Conservation (phyloP, 441 rosid species). For the Biscutella auriculata region DNA sequence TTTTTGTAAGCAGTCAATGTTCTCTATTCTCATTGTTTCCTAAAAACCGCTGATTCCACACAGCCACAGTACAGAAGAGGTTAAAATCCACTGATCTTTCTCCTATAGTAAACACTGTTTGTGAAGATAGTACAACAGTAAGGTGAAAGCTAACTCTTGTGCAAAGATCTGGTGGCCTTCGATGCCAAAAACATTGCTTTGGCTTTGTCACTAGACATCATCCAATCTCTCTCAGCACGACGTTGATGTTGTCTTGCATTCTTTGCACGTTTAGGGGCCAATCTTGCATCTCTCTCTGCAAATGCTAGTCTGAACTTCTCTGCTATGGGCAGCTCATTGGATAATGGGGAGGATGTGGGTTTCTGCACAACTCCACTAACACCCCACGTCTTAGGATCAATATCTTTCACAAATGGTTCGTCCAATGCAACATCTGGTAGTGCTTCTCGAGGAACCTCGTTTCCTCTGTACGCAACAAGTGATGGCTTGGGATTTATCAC, state of each 20-base stretch:
- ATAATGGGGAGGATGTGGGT: conserved; percentile 13
- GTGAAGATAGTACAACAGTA: too few relatives aligned
- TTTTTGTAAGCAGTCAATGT: neutral
- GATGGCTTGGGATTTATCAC: conserved; percentile 70
- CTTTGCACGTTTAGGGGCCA: conserved; percentile 91
- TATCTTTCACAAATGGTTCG: conserved; percentile 42
- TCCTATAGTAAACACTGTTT: too few relatives aligned
- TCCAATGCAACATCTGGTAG: conserved; percentile 44
- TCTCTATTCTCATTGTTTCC: neutral
- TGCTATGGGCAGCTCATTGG: conserved; percentile 57
- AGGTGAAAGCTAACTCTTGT: conserved; percentile 34
- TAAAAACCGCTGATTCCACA: neutral
- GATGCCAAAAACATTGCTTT: conserved; percentile 65
- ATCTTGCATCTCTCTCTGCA: conserved; percentile 62
- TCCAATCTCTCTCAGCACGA: conserved; percentile 70
- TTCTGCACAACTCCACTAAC: conserved; percentile 24
- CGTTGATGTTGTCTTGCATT: conserved; percentile 82
- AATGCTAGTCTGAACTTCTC: conserved; percentile 86
- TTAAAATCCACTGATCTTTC: neutral
- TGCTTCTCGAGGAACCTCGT: conserved; percentile 56
- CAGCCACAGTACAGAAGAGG: neutral
- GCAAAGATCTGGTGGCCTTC: conserved; percentile 36
- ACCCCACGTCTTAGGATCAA: conserved; percentile 62
- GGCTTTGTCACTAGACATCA: conserved; percentile 38
- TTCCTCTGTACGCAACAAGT: conserved; percentile 38